These are phyloP conservation scores for Vitis cinerea DNA, from an alignment of 164 flowering plant species.

Conservation along the genomic window DNA sequence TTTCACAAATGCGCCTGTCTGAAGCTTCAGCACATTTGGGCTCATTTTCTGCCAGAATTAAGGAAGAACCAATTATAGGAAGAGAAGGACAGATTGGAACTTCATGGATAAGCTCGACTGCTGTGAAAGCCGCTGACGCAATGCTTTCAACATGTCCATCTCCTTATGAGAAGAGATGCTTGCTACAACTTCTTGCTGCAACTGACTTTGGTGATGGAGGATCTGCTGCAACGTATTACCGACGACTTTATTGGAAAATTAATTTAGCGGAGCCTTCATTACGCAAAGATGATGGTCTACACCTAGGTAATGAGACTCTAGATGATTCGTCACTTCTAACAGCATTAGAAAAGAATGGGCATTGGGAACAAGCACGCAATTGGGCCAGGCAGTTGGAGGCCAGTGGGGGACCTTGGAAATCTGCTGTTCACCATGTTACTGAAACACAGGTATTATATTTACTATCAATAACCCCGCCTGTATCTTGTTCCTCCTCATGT, in stretches of 20 bases:
- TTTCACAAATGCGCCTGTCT: slow-evolving; percentile 94
- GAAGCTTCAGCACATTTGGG: slow-evolving; percentile 96
- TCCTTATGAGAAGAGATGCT: slow-evolving; percentile 90
- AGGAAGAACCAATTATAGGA: slow-evolving; percentile 61
- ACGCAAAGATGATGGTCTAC: slow-evolving; percentile 62
- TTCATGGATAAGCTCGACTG: slow-evolving; percentile 82
- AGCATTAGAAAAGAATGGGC: slow-evolving; percentile 73
- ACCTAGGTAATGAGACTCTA: slow-evolving; percentile 67
- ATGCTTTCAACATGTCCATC: slow-evolving; percentile 86
- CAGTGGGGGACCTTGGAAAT: slow-evolving; percentile 79
- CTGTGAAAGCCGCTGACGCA: slow-evolving; percentile 89
- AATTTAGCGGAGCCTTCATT: slow-evolving; percentile 86
- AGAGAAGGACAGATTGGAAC: slow-evolving; percentile 56
- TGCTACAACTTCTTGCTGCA: slow-evolving; percentile 84
- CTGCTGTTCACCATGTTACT: slow-evolving; percentile 84
- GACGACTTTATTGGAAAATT: slow-evolving; percentile 80
- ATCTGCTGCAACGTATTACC: slow-evolving; percentile 62
- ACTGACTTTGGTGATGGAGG: slow-evolving; percentile 99
- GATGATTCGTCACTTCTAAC: slow-evolving; percentile 87
- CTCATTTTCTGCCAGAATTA: slow-evolving; percentile 79
- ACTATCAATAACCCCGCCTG: not conserved
- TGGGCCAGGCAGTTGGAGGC: slow-evolving; percentile 97
- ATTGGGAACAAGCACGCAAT: slow-evolving; percentile 96
- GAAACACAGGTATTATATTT: slow-evolving; percentile 76
- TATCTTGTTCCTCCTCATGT: not conserved